phyloP scores from a whole-genome alignment of 208 protist species.

The Vickermania spadyakhi region DNA sequence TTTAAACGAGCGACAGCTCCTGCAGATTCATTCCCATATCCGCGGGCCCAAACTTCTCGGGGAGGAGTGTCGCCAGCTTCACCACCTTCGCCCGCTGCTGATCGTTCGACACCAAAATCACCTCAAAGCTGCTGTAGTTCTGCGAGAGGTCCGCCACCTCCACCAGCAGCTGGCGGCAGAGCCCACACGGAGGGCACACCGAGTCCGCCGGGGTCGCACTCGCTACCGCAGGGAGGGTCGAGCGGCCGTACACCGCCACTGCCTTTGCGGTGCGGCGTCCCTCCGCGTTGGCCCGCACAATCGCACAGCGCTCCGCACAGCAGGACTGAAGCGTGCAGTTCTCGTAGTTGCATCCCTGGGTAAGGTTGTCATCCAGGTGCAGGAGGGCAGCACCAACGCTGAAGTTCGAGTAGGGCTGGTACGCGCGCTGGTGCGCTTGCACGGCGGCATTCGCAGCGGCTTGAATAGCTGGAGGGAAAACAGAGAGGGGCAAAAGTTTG shows the following conservation, averaged over 20 bases:
- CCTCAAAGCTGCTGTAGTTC: slow-evolving; percentile 54
- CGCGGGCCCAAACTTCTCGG: slow-evolving; percentile 58
- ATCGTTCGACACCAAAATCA: slow-evolving; percentile 56
- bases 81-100: slow-evolving; percentile 34
- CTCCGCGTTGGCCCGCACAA: slow-evolving; percentile 65
- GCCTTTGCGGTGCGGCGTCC: slow-evolving; percentile 57
- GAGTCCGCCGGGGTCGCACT: slow-evolving; percentile 14
- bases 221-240: slow-evolving; percentile 9
- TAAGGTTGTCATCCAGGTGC: slow-evolving; percentile 49
- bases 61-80: slow-evolving; percentile 46
- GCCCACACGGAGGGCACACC: slow-evolving; percentile 65
- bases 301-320: slow-evolving; percentile 81
- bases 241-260: slow-evolving; percentile 67
- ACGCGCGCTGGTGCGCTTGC: slow-evolving; percentile 34
- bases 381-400: slow-evolving; percentile 69
- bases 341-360: slow-evolving; percentile 79
- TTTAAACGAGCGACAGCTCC: slow-evolving; percentile 6
- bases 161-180: slow-evolving; percentile 74
- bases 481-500: slow-evolving; percentile 20
- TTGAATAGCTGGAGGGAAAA: slow-evolving; percentile 26
- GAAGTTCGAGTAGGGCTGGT: slow-evolving; percentile 78
- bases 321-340: slow-evolving; percentile 70
- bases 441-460: slow-evolving; percentile 32
- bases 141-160: slow-evolving; percentile 71
- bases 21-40: slow-evolving; percentile 65